These are phyloP conservation scores for Backusella parvicylindrica DNA, from an alignment of 192 early-diverging fungal genomes.

Conservation along the genomic window DNA sequence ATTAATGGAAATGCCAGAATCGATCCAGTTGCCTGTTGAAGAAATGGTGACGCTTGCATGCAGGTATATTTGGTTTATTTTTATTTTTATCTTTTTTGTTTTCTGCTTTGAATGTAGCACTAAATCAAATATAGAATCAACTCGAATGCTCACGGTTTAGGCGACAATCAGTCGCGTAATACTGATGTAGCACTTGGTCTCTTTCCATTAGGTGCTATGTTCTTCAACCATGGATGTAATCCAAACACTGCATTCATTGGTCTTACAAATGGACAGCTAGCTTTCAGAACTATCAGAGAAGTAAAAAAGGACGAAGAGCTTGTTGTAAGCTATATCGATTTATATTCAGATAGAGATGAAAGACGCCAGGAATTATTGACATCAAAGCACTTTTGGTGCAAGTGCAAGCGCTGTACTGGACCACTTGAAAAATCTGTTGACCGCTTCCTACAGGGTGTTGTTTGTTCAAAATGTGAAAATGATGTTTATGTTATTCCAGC, in stretches of 20 bases:
- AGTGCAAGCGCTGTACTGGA: slow-evolving; percentile 64
- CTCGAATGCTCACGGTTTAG: slow-evolving; percentile 57
- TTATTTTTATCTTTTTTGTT: background rate
- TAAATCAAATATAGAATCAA: slow-evolving; percentile 48
- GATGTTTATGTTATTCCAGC: slow-evolving; percentile 48
- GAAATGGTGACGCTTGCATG: slow-evolving; percentile 35
- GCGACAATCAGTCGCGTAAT: slow-evolving; percentile 40
- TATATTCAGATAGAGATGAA: slow-evolving; percentile 67
- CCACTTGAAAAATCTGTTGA: slow-evolving; percentile 64
- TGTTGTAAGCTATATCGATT: slow-evolving; percentile 65
- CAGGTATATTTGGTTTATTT: slow-evolving; percentile 44
- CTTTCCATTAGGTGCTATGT: slow-evolving; percentile 69
- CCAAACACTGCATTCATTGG: slow-evolving; percentile 71
- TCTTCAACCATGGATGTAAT: slow-evolving; percentile 71
- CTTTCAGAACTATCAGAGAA: slow-evolving; percentile 54
- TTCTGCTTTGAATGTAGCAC: background rate
- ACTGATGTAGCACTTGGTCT: slow-evolving; percentile 59
- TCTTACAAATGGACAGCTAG: slow-evolving; percentile 48
- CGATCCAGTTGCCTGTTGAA: slow-evolving; percentile 33
- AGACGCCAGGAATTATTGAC: slow-evolving; percentile 63
- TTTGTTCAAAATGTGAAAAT: slow-evolving; percentile 56
- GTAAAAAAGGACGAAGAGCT: slow-evolving; percentile 59
- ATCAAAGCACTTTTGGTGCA: slow-evolving; percentile 75
- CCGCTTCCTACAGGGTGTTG: slow-evolving; percentile 64
- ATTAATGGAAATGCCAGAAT: slow-evolving; percentile 31